A percentile compares a stretch with the other conserved stretches of the same genome.
These are phyloP conservation scores for Sideroxylon spinosum DNA, from an alignment of 179 eudicot species.

Conservation along the genomic window DNA sequence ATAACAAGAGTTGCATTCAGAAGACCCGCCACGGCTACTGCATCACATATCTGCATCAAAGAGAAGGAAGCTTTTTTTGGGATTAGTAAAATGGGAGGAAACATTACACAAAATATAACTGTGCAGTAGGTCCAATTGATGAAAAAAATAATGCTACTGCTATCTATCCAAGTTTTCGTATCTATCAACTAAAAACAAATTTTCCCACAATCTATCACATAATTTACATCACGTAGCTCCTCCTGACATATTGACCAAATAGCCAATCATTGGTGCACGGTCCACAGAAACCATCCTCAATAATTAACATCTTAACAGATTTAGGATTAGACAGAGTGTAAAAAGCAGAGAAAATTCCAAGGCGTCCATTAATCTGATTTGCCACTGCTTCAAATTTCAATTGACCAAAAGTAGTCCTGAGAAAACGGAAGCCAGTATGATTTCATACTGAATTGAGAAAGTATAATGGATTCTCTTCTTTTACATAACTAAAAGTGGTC, in stretches of 20 bases:
- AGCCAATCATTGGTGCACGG: neutral
- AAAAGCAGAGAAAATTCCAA: neutral
- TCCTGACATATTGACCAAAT: neutral
- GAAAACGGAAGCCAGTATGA: neutral
- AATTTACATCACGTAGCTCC: too few species aligned
- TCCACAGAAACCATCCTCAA: neutral
- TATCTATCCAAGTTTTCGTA: too few species aligned
- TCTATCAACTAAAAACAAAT: too few species aligned
- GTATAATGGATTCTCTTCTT: neutral
- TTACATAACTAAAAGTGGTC: too few species aligned
- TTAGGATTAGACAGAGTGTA: neutral
- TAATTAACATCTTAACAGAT: neutral
- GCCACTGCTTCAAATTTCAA: neutral
- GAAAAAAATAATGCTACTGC: too few species aligned
- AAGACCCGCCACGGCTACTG: slow-evolving; percentile 94
- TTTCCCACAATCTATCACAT: too few species aligned
- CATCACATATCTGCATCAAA: slow-evolving; percentile 84
- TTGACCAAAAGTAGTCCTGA: neutral
- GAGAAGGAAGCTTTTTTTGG: neutral
- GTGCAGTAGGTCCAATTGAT: neutral
- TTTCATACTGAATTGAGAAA: neutral
- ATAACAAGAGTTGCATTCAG: slow-evolving; percentile 96
- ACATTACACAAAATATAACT: neutral
- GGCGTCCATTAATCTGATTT: neutral
- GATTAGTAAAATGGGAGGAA: too few species aligned